Evolutionary conservation across 169 alveolate genomes (phyloP).

Genomic region (Cryptosporidium xiaoi): DNA sequence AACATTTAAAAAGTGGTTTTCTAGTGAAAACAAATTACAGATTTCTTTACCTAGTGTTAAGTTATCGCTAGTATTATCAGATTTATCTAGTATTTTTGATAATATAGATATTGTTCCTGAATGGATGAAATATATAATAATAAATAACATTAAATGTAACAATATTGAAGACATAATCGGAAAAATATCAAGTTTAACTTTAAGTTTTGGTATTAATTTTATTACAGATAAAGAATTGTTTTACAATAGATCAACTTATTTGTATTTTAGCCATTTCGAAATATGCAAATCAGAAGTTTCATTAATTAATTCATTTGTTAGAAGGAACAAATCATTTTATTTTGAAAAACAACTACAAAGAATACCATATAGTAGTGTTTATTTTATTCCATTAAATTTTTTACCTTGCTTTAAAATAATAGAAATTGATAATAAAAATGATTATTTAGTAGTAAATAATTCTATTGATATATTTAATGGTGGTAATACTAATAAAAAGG

Average conservation of each 20-base stretch:
- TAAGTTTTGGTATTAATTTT: constrained; percentile 20
- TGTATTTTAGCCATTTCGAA: neutral
- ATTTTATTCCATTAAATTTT: constrained; percentile 5
- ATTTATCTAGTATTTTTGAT: neutral
- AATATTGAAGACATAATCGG: constrained; percentile 21
- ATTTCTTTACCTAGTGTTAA: constrained; percentile 22
- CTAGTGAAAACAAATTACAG: constrained; percentile 33
- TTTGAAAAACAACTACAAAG: neutral
- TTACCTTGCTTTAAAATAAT: constrained; percentile 20
- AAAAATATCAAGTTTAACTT: constrained; percentile 3
- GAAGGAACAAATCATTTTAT: neutral
- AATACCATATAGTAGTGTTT: constrained; percentile 7
- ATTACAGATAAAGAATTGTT: constrained; percentile 48
- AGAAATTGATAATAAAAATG: constrained; percentile 1
- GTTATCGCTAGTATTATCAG: constrained; percentile 11
- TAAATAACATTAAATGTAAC: neutral
- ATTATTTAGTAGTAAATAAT: neutral
- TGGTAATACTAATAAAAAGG: neutral
- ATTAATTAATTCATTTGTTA: neutral
- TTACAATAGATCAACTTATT: constrained; percentile 21
- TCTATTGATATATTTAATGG: neutral
- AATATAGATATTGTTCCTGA: constrained; percentile 45
- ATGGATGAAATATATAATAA: constrained; percentile 55
- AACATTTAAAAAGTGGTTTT: constrained; percentile 57
- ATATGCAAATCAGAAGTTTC: constrained; percentile 23